A percentile compares a stretch with the other conserved stretches of the same genome.
phyloP scores from a whole-genome alignment of 1,284 basidiomycete genomes.

The Trametes polyzona region DNA sequence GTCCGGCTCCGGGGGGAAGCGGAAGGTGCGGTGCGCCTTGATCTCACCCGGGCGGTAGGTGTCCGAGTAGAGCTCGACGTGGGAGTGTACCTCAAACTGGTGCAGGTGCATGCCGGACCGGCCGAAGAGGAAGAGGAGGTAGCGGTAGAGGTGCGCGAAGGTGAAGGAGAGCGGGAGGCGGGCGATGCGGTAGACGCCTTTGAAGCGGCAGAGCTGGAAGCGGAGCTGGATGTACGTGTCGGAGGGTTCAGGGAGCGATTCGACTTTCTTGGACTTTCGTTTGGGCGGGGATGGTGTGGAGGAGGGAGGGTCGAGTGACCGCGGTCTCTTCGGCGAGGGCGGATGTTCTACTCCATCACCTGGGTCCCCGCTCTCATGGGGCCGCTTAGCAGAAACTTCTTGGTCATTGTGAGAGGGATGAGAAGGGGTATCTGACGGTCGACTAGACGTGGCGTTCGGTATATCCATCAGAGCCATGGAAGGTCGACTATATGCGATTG shows the following conservation, averaged over 20 bases:
- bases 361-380: too few relatives aligned
- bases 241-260: background rate
- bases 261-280: background rate
- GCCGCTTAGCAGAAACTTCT: too few relatives aligned
- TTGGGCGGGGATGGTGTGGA: background rate
- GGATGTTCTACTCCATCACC: too few relatives aligned
- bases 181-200: constrained; percentile 36
- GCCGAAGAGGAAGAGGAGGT: constrained; percentile 43
- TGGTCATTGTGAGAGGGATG: too few relatives aligned
- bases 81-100: constrained; percentile 30
- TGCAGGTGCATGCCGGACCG: constrained; percentile 38
- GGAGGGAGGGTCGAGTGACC: background rate
- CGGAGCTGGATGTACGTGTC: constrained; percentile 34
- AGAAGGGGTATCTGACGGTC: too few relatives aligned
- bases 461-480: too few relatives aligned
- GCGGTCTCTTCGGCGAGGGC: background rate
- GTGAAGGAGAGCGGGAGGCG: constrained; percentile 39
- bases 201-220: constrained; percentile 38
- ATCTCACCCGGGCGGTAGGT: constrained; percentile 33
- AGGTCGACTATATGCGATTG: too few relatives aligned
- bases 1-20: constrained; percentile 25
- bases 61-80: constrained; percentile 32
- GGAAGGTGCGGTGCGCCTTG: constrained; percentile 34
- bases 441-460: too few relatives aligned
- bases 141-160: constrained; percentile 40